These are phyloP conservation scores for Pachysandra terminalis DNA, from an alignment of 164 flowering plant genomes.

Conservation along the genomic window DNA sequence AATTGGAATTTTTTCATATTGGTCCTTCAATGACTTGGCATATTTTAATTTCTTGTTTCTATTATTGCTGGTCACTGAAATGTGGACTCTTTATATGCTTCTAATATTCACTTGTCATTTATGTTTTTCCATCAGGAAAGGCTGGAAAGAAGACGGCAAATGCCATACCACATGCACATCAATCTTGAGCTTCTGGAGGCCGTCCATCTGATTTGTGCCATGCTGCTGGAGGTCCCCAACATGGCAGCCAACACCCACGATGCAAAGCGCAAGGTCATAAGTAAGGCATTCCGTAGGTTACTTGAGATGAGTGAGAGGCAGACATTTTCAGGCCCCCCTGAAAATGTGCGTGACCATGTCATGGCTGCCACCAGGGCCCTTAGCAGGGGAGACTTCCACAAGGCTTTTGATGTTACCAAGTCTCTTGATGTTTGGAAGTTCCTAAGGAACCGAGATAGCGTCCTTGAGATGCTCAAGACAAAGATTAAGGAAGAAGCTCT, in stretches of 20 bases:
- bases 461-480: slow-evolving; percentile 73
- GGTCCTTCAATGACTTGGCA: too few species aligned
- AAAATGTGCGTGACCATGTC: slow-evolving; percentile 87
- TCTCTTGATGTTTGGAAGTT: slow-evolving; percentile 90
- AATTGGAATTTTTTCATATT: too few species aligned
- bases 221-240: slow-evolving; percentile 95
- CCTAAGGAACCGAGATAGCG: slow-evolving; percentile 50
- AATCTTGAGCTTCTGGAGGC: slow-evolving; percentile 94
- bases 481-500: slow-evolving; percentile 92
- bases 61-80: too few species aligned
- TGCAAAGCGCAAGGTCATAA: slow-evolving; percentile 74
- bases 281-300: slow-evolving; percentile 77
- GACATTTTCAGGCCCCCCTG: slow-evolving; percentile 88
- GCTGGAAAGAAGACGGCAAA: slow-evolving; percentile 83
- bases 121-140: slow-evolving; percentile 59
- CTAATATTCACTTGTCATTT: neutral
- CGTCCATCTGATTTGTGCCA: slow-evolving; percentile 84
- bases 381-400: slow-evolving; percentile 65
- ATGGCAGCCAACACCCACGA: slow-evolving; percentile 82
- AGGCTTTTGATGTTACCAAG: slow-evolving; percentile 61
- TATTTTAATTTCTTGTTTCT: too few species aligned
- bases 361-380: slow-evolving; percentile 93
- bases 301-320: slow-evolving; percentile 87
- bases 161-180: slow-evolving; percentile 99
- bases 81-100: too few species aligned